These are phyloP conservation scores for Aspergillus calidoustus DNA, from an alignment of 2,329 filamentous ascomycete species.

Conservation along the genomic window DNA sequence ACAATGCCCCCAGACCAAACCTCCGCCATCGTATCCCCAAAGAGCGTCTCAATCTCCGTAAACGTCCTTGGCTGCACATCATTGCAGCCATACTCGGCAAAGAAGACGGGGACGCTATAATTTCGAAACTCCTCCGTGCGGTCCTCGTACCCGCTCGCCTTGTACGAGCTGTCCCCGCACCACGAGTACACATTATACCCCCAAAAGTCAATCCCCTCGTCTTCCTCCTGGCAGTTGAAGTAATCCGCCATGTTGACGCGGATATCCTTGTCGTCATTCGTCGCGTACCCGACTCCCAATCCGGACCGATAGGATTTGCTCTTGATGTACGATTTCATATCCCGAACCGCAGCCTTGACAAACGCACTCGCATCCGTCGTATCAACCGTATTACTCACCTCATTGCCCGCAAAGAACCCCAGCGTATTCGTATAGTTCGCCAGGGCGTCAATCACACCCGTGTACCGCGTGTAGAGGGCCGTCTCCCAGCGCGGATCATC, in stretches of 20 bases:
- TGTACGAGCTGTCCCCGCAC: conserved; percentile 83
- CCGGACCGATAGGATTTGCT: conserved; percentile 67
- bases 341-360: conserved; percentile 94
- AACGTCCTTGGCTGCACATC: conserved; percentile 72
- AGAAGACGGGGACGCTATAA: conserved; percentile 93
- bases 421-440: conserved; percentile 83
- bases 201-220: conserved; percentile 88
- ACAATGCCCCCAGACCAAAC: conserved; percentile 95
- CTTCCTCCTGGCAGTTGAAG: conserved; percentile 80
- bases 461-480: conserved; percentile 78
- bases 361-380: conserved; percentile 89
- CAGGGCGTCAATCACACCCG: conserved; percentile 76
- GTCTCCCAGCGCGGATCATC: conserved; percentile 77
- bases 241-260: conserved; percentile 82
- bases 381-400: conserved; percentile 84
- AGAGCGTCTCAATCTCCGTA: conserved; percentile 81
- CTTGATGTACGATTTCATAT: conserved; percentile 91
- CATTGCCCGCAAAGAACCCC: conserved; percentile 97
- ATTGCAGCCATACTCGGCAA: conserved; percentile 98
- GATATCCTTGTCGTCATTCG: conserved; percentile 85
- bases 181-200: conserved; percentile 99
- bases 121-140: conserved; percentile 82
- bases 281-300: conserved; percentile 91
- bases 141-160: conserved; percentile 74
- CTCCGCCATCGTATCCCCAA: conserved; percentile 74